Conservation (phyloP, 331 rosid genomes). For the Pyrus hybrid region DNA sequence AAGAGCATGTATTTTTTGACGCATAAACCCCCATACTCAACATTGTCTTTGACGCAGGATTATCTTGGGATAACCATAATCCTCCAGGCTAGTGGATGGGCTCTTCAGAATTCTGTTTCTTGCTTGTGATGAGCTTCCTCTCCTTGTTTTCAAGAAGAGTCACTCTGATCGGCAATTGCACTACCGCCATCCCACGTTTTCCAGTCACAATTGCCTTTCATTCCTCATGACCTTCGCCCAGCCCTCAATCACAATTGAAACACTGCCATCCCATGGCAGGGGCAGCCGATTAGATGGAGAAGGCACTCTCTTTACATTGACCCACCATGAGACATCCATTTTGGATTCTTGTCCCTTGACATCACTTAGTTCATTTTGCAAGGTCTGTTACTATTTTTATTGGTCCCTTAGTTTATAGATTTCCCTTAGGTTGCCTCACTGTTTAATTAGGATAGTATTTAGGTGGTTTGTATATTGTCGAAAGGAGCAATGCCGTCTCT, state of each 20-base stretch:
- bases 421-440: slow-evolving; percentile 45
- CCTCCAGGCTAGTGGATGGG: slow-evolving; percentile 86
- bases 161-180: slow-evolving; percentile 72
- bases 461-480: slow-evolving; percentile 38
- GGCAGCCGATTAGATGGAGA: slow-evolving; percentile 85
- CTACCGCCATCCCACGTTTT: slow-evolving; percentile 61
- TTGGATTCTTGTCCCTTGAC: slow-evolving; percentile 93
- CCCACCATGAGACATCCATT: slow-evolving; percentile 92
- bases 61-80: slow-evolving; percentile 77
- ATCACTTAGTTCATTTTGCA: slow-evolving; percentile 72
- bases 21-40: slow-evolving; percentile 89
- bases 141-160: slow-evolving; percentile 60
- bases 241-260: slow-evolving; percentile 72
- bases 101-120: slow-evolving; percentile 63
- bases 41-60: slow-evolving; percentile 99
- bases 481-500: slow-evolving; percentile 30
- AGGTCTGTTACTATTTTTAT: slow-evolving; percentile 97
- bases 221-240: slow-evolving; percentile 73
- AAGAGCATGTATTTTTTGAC: slow-evolving; percentile 51
- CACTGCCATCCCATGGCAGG: slow-evolving; percentile 70
- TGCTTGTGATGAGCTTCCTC: slow-evolving; percentile 68
- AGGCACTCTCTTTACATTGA: slow-evolving; percentile 76
- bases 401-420: slow-evolving; percentile 78
- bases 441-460: slow-evolving; percentile 38
- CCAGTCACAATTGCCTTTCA: slow-evolving; percentile 69